A percentile compares a stretch with the other conserved stretches of the same genome.
Conservation (phyloP, 2,329 filamentous ascomycete genomes). For the Trematosphaeria pertusa region DNA sequence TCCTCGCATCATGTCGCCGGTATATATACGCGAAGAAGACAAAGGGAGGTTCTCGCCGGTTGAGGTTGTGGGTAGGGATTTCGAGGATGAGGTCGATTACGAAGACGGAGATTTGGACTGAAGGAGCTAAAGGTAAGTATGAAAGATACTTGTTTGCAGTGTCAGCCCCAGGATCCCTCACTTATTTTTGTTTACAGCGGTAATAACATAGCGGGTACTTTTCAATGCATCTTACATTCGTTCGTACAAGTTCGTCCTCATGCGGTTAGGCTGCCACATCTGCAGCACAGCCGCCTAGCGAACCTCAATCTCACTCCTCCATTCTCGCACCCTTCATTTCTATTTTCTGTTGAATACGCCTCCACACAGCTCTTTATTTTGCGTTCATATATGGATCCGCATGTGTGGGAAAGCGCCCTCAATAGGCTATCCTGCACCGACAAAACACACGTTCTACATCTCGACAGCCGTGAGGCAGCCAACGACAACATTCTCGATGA, state of each 20-base stretch:
- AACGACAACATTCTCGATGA: background rate
- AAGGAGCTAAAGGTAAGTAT: background rate
- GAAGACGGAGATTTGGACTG: background rate
- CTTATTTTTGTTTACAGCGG: background rate
- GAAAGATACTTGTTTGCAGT: background rate
- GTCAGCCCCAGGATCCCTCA: too few species aligned
- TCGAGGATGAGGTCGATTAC: background rate
- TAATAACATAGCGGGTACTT: background rate
- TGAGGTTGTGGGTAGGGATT: background rate
- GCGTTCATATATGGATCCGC: too few species aligned
- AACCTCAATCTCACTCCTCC: too few species aligned
- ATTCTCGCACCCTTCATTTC: too few species aligned
- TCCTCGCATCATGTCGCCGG: slow-evolving; percentile 2
- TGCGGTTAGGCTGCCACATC: too few species aligned
- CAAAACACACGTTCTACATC: background rate
- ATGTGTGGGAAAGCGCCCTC: too few species aligned
- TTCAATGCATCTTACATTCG: background rate
- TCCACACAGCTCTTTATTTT: too few species aligned
- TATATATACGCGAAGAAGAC: background rate
- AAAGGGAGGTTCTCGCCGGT: background rate
- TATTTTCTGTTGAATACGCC: too few species aligned
- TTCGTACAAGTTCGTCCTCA: too few species aligned
- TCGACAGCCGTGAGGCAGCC: background rate
- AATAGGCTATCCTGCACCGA: too few species aligned
- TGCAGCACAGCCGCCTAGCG: too few species aligned